Evolutionary conservation across 2,329 filamentous ascomycete genomes (phyloP).

Genomic region (Nakataea oryzae): DNA sequence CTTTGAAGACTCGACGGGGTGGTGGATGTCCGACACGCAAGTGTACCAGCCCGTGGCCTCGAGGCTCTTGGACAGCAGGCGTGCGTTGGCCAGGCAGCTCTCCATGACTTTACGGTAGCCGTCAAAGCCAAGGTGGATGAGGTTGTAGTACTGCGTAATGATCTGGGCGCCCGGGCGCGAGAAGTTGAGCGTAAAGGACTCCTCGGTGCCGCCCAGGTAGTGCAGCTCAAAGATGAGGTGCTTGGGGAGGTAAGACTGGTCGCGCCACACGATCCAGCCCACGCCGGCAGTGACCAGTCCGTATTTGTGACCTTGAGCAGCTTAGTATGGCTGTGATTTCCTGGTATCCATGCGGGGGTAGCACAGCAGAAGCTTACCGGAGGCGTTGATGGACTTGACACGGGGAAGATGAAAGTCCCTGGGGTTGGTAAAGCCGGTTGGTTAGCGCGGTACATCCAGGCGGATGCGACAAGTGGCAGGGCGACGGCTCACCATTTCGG

Average conservation of each 20-base stretch:
- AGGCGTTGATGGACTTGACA: conserved; percentile 57
- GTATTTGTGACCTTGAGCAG: conserved; percentile 39
- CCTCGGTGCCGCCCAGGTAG: conserved; percentile 62
- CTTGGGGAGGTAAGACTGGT: conserved; percentile 53
- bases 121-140: conserved; percentile 57
- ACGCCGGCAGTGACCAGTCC: conserved; percentile 57
- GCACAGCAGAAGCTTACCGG: conserved; percentile 42
- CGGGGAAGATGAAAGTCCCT: conserved; percentile 50
- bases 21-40: conserved; percentile 56
- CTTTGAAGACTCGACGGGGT: conserved; percentile 23
- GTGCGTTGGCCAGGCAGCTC: conserved; percentile 54
- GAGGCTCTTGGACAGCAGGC: conserved; percentile 50
- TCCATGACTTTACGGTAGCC: conserved; percentile 58
- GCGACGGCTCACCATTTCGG: conserved; percentile 38
- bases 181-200: conserved; percentile 64
- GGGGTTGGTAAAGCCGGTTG: conserved; percentile 1
- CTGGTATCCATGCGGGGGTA: no score
- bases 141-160: conserved; percentile 63
- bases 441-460: not conserved
- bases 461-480: not conserved
- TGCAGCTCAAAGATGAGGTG: conserved; percentile 60
- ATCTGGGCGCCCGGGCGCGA: conserved; percentile 60
- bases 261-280: conserved; percentile 62
- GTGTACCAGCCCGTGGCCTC: conserved; percentile 58
- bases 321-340: conserved; percentile 46